Percentiles rank a stretch among this genome's conserved stretches.
phyloP scores from a whole-genome alignment of 2,329 filamentous ascomycete genomes.

The Tolypocladium tundrense region DNA sequence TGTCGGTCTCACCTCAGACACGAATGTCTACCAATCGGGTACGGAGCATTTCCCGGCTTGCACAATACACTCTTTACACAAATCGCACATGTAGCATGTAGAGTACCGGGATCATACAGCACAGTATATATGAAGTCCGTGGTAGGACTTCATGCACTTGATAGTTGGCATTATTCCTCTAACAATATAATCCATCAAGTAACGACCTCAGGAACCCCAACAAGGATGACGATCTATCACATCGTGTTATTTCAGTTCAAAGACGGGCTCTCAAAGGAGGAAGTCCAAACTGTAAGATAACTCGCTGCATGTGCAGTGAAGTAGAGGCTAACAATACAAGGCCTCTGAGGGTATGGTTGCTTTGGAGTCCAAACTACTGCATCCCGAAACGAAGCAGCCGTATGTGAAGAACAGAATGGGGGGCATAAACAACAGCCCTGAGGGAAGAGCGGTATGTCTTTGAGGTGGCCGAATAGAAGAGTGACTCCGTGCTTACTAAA shows the following conservation, averaged over 20 bases:
- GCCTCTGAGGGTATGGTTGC: not conserved
- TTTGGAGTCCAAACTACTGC: not conserved
- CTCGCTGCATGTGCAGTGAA: not conserved
- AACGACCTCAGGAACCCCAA: not conserved
- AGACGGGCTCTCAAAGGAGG: not conserved
- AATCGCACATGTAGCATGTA: no score
- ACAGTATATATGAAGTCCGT: not conserved
- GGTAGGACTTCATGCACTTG: not conserved
- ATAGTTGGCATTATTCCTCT: not conserved
- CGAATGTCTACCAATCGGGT: not conserved
- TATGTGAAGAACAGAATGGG: not conserved
- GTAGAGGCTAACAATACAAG: not conserved
- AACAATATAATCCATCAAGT: not conserved
- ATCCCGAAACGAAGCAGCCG: not conserved
- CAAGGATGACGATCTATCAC: not conserved
- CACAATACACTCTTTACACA: not conserved
- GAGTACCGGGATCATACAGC: accelerated
- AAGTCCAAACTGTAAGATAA: not conserved
- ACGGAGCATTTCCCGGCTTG: no score
- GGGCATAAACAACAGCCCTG: not conserved
- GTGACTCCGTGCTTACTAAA: not conserved
- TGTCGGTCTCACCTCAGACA: no score
- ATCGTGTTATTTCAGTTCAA: not conserved
- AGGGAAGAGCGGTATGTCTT: not conserved
- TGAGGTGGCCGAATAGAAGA: not conserved